Base-by-base conservation (phyloP, 163 green algal genomes). In the Smithsoniella earleae region DNA sequence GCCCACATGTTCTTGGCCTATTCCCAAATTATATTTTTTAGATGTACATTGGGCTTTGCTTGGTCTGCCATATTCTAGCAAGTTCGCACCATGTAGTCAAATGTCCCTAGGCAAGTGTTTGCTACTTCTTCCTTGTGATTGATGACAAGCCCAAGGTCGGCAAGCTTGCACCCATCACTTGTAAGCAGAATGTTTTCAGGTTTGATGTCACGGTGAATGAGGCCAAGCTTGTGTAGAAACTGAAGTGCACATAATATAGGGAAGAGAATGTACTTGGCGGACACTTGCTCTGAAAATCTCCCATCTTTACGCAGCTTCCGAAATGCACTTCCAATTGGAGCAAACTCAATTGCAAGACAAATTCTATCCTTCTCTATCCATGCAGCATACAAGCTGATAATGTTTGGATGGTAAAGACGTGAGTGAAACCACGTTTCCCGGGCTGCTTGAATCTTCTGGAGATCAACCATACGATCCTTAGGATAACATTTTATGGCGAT, bases 141-240 rank as follows among this genome's bases (percentile, higher is more conserved):
- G 52, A 85, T 79, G 31, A 78, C 81, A 46, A 88, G 73, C 10
- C 83, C 83, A 79, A 88, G 84, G 36, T 88, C 83, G 13, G 77
- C 75, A 58, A 88, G 74, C 54, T 75, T 66, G n/a, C 80, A 75
- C 2, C 81, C 62, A 34, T 76, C 46, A 2, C 65, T 37, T 34
- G 46, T 36, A 13, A 85, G 73, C 46, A 89, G 77, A 43, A 89
- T 64, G 44, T 89, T 89, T 49, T 87, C 83, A 10, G 82, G 82
- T 77, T 89, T 89, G 66, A 90, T 81, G 78, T 89, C 85, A 18
- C 82, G 74, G 74, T 89, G 83, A 54, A 87, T 75, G 18, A 88
- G 73, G 34, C 85, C 83, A n/a, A 69, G n/a, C 6, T 33, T 36
- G 25, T 69, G 58, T 36, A 69, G 25, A 34, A 69, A 69, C 25